Base-by-base conservation (phyloP, 192 early-diverging fungal genomes). In the Coemansia sp. region DNA sequence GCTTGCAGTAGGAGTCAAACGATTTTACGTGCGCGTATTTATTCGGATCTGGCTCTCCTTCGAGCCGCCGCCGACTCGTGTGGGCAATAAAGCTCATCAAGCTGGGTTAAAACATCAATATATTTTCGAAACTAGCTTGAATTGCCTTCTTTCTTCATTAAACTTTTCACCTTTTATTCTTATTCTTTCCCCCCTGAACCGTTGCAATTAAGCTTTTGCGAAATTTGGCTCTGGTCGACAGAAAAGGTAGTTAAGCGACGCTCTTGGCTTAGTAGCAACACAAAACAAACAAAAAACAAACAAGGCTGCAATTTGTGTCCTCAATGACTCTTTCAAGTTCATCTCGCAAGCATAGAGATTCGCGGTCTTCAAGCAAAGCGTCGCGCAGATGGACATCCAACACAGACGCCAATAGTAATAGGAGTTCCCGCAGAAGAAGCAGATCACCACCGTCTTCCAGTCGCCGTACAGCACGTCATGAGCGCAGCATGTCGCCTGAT, bases 301-400 rank as follows among this genome's bases (percentile, higher is more conserved):
- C n/a, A n/a, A n/a, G n/a, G 41, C 41, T 44, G 45, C 14, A 25
- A 25, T 48, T 48, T 48, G 30, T 54, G 27, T 54, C 52, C 29
- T 54, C 52, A 69, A 76, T 76, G 74, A 62, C 74, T 36, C 67
- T 65, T 54, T 70, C 74, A 55, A 63, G 64, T 53, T 30, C 55
- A 28, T 68, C 59, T 61, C 68, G 74, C 54, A 65, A 64, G 36
- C 56, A 58, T 27, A 62, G 67, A 48, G 50, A 30, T 44, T 71
- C 75, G 20, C 62, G 61, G 31, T 67, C 75, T 3, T 69, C 75
- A 15, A 33, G 8, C 52, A 33, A 30, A 10, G 17, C 17, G 25
- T 28, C 50, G 0, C 31, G 34, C 20, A 27, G 54, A 27, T 40
- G 30, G 19, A 31, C 28, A 8, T 4, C 41, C 28, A 48, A 23